Base-by-base conservation (phyloP, 192 early-diverging fungal genomes). In the Powellomyces hirtus region DNA sequence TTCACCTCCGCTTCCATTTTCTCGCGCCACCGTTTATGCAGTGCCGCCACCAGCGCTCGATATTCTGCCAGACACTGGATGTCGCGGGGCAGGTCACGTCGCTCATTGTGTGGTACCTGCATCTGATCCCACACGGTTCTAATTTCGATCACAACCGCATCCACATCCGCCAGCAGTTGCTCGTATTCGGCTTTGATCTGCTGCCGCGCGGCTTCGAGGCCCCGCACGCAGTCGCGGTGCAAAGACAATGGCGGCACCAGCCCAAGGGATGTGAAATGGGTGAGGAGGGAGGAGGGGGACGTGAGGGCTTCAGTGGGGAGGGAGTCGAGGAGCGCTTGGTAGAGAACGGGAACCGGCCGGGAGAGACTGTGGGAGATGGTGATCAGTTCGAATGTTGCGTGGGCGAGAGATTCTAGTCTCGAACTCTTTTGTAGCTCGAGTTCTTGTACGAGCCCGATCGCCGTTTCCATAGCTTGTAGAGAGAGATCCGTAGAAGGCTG, bases 1-100 rank as follows among this genome's bases (percentile, higher is more conserved):
- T 64, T 57, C n/a, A 81, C 75, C 13, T 31, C 31, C 36, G 62
- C 73, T 31, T 73, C 68, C 81, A 80, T 79, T 13, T 71, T 56
- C 7, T n/a, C 6, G 10, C 36, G 11, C 81, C 81, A 82, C 27
- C 55, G 18, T 16, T 11, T 36, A 22, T 70, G 33, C 30, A 81
- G 57, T 13, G 64, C 66, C 13, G 70, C 68, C 10, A 71, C 70
- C 6, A 81, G 13, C 49, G 56, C 34, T 24, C 24, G 7, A 40
- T 81, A 81, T 74, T 78, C 36, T 1, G 65, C 65, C 24, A 74
- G 11, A n/a, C 38, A 42, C 55, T 66, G 34, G 63, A 76, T 18
- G 62, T 73, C 40, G 40, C 40, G 40, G 10, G 40, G 40, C 10
- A 42, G 40, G 11, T 10, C n/a, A 42, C 40, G 40, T 13, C 40